Conservation (phyloP, 1,139 yeast species). For the Hanseniaspora gamundiae region DNA sequence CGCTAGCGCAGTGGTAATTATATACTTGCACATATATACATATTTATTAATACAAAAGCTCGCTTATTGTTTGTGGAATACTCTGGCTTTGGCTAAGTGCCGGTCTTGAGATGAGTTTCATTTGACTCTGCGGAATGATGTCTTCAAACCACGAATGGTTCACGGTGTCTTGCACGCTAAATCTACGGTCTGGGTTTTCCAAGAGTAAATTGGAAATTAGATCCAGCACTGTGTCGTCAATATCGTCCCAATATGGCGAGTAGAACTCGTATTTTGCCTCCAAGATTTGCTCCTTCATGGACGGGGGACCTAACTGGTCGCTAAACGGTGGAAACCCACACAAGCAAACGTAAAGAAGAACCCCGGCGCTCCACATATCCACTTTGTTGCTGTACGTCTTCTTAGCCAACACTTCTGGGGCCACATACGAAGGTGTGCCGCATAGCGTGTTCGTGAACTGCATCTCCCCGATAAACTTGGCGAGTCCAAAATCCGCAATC, state of each 20-base stretch:
- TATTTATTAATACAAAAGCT: constrained; percentile 1
- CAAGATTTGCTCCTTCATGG: constrained; percentile 62
- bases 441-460: constrained; percentile 67
- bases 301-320: constrained; percentile 70
- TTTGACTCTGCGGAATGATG: constrained; percentile 7
- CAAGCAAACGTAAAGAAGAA: constrained; percentile 58
- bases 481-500: constrained; percentile 73
- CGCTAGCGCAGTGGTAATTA: constrained; percentile 47
- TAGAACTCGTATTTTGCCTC: constrained; percentile 59
- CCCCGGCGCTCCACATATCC: constrained; percentile 76
- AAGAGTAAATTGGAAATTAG: constrained; percentile 49
- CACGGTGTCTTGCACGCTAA: constrained; percentile 38
- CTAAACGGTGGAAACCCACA: constrained; percentile 83
- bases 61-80: constrained; percentile 4
- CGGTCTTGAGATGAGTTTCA: constrained; percentile 5
- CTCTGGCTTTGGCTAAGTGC: constrained; percentile 7
- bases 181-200: constrained; percentile 43
- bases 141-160: constrained; percentile 46
- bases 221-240: constrained; percentile 52
- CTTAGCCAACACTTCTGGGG: constrained; percentile 56
- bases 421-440: constrained; percentile 79
- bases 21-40: background rate
- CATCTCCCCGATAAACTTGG: constrained; percentile 67
- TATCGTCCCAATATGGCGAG: constrained; percentile 70
- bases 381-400: constrained; percentile 58